Conservation (phyloP, 768 basidiomycete genomes). For the Russula sp. region DNA sequence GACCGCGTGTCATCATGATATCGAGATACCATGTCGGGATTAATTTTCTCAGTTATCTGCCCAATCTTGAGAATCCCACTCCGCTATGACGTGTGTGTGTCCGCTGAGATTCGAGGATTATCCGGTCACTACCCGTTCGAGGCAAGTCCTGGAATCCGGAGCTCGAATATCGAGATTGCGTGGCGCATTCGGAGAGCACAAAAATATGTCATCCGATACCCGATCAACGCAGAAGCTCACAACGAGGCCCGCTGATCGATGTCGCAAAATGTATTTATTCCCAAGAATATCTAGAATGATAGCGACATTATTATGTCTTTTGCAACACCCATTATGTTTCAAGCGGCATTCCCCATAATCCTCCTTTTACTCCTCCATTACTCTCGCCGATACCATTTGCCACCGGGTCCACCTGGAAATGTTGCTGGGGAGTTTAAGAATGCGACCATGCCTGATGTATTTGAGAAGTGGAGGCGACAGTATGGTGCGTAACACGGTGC, state of each 20-base stretch:
- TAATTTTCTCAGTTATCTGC: too few species aligned
- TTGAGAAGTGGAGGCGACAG: slow-evolving; percentile 10
- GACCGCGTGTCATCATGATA: background rate
- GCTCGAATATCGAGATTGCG: background rate
- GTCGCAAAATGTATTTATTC: background rate
- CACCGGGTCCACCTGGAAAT: slow-evolving; percentile 19
- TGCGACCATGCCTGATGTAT: background rate
- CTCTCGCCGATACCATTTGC: slow-evolving; percentile 8
- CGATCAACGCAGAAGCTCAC: background rate
- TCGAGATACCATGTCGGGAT: background rate
- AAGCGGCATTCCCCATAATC: background rate
- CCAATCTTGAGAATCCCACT: background rate
- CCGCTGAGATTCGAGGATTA: background rate
- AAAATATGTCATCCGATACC: background rate
- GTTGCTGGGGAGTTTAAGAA: slow-evolving; percentile 11
- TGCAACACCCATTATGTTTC: background rate
- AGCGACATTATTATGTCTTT: background rate
- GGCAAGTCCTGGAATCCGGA: too few species aligned
- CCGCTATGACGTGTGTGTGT: background rate
- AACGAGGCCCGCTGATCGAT: background rate
- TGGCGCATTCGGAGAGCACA: background rate
- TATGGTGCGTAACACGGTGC: slow-evolving; percentile 4
- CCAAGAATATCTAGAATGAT: background rate
- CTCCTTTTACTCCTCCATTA: background rate
- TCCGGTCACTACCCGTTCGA: background rate